Base-by-base conservation (phyloP, 2,329 filamentous ascomycete genomes). In the Huntiella decipiens region DNA sequence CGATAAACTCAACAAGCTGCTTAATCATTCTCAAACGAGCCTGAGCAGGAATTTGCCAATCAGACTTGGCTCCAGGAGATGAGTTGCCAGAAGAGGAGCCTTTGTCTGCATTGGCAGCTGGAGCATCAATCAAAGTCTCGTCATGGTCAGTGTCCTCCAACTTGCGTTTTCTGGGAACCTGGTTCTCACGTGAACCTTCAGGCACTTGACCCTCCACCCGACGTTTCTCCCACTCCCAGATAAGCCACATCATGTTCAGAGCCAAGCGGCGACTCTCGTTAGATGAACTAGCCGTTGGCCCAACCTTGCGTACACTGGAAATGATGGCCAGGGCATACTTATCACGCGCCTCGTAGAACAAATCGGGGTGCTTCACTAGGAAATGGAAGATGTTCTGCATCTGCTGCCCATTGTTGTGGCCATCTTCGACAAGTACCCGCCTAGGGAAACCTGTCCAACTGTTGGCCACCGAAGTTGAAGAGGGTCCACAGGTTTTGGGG, bases 321-420 rank as follows among this genome's bases (percentile, higher is more conserved):
- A 98, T 87, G 58, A 98, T 92, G 52, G 91, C 73, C 47, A 82
- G 74, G 4, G 86, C 77, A 53, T 96, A 92, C 56, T 88, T 87
- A 53, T 98, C 91, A 46, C 91, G 73, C 1, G 85, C 86, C 52
- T 96, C 88, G 54, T 92, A 98, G 64, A 98, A 98, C 4, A 98
- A 66, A 55, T 91, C 80, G 0, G 87, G 82, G 58, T 98, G 88
- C 47, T 83, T 77, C 33, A 95, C 88, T 32, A 98, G 68, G 63
- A 98, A 98, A 56, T 95, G 82, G 66, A 95, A 96, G 54, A 98
- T 96, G 64, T 82, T 91, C 45, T 86, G 94, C 64, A 96, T 81
- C 62, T 96, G 91, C 60, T 93, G 87, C 40, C 88, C 71, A 55
- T 98, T 98, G 36, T 43, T 50, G 51, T 91, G 84, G 19, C 84